Base-by-base conservation (phyloP, 257 asterid genomes). In the Lycium barbarum region DNA sequence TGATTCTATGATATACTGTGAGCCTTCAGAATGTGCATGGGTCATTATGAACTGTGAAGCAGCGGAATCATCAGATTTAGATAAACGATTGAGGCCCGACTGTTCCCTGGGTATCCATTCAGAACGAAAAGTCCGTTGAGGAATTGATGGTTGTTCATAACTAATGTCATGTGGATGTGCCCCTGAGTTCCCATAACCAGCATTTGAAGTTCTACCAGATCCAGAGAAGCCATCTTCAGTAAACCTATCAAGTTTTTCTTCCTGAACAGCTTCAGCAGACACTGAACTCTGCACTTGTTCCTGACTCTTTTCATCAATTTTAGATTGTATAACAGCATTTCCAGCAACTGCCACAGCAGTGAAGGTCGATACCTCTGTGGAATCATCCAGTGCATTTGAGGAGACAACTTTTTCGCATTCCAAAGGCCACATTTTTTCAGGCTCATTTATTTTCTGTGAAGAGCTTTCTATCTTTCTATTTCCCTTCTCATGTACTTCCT, bases 101-200 rank as follows among this genome's bases (percentile, higher is more conserved):
- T 89, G 97, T 76, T 94, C 97, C 71, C 98, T 88, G 45, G 88
- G 98, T 55, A 92, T 83, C 81, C 97, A 84, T 88, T 94, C 99
- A 40, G 99, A 95, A 65, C 85, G 93, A 82, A 92, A 95, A 61
- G 82, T 26, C 59, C 92, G 90, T 68, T 88, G 97, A 84, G 99
- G 92, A 88, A 86, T 88, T 83, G 87, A 78, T 57, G 88, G 88
- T 71, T 87, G 88, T 86, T 92, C 95, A 61, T 85, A 84, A 90
- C 87, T 86, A 68, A 87, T 83, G 78, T 89, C 93, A 68, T 70
- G 83, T 79, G 89, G 84, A 80, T 70, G 76, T 13, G 85, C 84
- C 61, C 87, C 92, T 22, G 89, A 74, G 74, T 88, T 92, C 57
- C 83, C 90, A 88, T 72, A 88, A 84, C 84, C 87, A 82, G 90